A percentile compares a stretch with the other conserved stretches of the same genome.
Conservation (phyloP, 371 early-diverging fungal genomes). For the Cokeromyces recurvatus region DNA sequence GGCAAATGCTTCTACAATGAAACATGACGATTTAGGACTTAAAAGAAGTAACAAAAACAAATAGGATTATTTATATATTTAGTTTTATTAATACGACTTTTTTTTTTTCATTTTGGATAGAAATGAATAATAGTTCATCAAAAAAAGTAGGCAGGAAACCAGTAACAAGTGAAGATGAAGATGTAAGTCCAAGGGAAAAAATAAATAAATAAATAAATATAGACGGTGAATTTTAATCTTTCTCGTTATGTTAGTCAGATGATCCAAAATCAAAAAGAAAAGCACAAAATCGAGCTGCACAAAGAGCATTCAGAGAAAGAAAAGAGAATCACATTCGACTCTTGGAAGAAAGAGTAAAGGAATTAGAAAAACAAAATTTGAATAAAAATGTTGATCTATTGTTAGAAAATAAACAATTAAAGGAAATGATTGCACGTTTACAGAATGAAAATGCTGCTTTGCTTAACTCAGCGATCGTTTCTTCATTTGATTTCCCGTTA, state of each 20-base stretch:
- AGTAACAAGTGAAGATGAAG: slow-evolving; percentile 20
- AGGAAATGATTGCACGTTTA: slow-evolving; percentile 38
- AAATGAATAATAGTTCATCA: too few relatives aligned
- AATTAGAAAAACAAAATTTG: slow-evolving; percentile 45
- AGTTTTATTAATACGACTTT: too few relatives aligned
- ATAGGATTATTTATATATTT: too few relatives aligned
- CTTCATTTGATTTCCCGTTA: slow-evolving; percentile 44
- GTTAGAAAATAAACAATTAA: slow-evolving; percentile 50
- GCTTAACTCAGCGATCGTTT: slow-evolving; percentile 23
- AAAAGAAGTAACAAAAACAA: too few relatives aligned
- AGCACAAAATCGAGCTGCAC: slow-evolving; percentile 73
- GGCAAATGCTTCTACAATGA: too few relatives aligned
- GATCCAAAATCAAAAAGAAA: slow-evolving; percentile 50
- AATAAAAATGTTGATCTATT: slow-evolving; percentile 25
- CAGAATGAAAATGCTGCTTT: slow-evolving; percentile 47
- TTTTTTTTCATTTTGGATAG: too few relatives aligned
- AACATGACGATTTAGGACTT: too few relatives aligned
- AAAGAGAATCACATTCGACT: slow-evolving; percentile 61
- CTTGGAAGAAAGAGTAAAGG: slow-evolving; percentile 62
- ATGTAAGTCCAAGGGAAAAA: slow-evolving; percentile 4
- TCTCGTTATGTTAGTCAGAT: too few relatives aligned
- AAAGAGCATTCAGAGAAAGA: slow-evolving; percentile 72
- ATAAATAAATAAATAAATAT: too few relatives aligned
- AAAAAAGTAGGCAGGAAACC: slow-evolving; percentile 24
- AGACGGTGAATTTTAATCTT: too few relatives aligned